Conservation (phyloP, 2,329 filamentous ascomycete species). For the Chaetomiaceae sp. region DNA sequence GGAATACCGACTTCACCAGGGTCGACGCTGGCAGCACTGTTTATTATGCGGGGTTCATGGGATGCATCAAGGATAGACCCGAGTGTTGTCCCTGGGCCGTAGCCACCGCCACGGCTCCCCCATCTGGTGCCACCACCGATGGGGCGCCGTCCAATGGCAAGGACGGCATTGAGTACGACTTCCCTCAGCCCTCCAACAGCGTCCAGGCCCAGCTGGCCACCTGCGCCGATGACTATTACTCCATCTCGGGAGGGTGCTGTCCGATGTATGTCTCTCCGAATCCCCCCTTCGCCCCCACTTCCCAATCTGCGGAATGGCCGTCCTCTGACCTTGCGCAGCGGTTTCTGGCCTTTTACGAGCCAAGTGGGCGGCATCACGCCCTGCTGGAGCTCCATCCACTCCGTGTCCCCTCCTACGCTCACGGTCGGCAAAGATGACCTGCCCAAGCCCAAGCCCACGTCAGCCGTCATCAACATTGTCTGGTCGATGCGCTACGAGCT, state of each 20-base stretch:
- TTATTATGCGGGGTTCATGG: slow-evolving; percentile 24
- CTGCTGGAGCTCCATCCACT: slow-evolving; percentile 24
- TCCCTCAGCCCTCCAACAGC: slow-evolving; percentile 17
- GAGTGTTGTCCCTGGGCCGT: slow-evolving; percentile 27
- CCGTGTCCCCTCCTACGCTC: slow-evolving; percentile 17
- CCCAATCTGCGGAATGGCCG: neutral
- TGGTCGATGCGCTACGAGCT: slow-evolving; percentile 26
- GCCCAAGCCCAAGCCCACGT: slow-evolving; percentile 21
- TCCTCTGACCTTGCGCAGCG: slow-evolving; percentile 6
- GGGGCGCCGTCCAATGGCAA: neutral
- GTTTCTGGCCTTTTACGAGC: slow-evolving; percentile 25
- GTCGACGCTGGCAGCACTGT: slow-evolving; percentile 25
- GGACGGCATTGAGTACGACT: slow-evolving; percentile 14
- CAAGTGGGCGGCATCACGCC: slow-evolving; percentile 26
- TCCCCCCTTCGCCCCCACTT: neutral
- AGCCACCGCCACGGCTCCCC: slow-evolving; percentile 6
- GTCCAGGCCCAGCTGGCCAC: slow-evolving; percentile 10
- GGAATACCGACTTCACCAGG: slow-evolving; percentile 24
- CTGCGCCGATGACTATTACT: slow-evolving; percentile 27
- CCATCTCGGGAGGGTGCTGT: slow-evolving; percentile 25
- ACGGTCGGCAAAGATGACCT: slow-evolving; percentile 17
- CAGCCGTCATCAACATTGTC: slow-evolving; percentile 26
- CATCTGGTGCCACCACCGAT: neutral
- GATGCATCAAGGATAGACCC: slow-evolving; percentile 24
- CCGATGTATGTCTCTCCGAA: slow-evolving; percentile 18